Conservation (phyloP, 2,329 filamentous ascomycete genomes). For the Ascochyta clinopodiicola region DNA sequence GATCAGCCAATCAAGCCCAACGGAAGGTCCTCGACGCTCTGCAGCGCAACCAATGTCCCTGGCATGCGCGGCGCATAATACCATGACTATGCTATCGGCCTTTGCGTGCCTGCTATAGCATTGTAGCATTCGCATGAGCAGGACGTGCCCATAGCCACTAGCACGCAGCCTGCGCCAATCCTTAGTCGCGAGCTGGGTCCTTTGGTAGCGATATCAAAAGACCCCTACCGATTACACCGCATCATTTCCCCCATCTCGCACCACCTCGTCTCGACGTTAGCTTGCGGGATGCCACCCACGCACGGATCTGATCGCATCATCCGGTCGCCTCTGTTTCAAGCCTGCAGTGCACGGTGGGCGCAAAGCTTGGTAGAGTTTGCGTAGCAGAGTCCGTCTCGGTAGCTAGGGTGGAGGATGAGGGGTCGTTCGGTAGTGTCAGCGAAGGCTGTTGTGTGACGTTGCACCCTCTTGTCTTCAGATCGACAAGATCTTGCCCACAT, state of each 20-base stretch:
- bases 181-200: neutral
- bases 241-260: slow-evolving; percentile 4
- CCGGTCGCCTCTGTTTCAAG: slow-evolving; percentile 17
- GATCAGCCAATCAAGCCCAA: slow-evolving; percentile 1
- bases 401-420: slow-evolving; percentile 12
- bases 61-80: slow-evolving; percentile 9
- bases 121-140: slow-evolving; percentile 3
- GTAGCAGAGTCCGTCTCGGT: slow-evolving; percentile 7
- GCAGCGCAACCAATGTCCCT: slow-evolving; percentile 9
- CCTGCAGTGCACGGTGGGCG: slow-evolving; percentile 14
- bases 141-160: neutral
- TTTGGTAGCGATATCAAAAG: neutral
- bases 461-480: slow-evolving; percentile 28
- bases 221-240: neutral
- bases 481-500: slow-evolving; percentile 22
- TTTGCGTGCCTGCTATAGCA: slow-evolving; percentile 11
- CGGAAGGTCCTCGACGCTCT: slow-evolving; percentile 1
- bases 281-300: slow-evolving; percentile 1
- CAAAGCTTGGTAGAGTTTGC: slow-evolving; percentile 5
- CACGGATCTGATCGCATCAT: slow-evolving; percentile 5
- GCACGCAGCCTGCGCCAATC: neutral
- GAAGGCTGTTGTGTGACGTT: slow-evolving; percentile 28
- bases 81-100: slow-evolving; percentile 1
- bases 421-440: slow-evolving; percentile 26
- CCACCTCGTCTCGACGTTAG: neutral